These are phyloP conservation scores for Diaporthe capsici DNA, from an alignment of 2,329 filamentous ascomycete species.

Conservation along the genomic window DNA sequence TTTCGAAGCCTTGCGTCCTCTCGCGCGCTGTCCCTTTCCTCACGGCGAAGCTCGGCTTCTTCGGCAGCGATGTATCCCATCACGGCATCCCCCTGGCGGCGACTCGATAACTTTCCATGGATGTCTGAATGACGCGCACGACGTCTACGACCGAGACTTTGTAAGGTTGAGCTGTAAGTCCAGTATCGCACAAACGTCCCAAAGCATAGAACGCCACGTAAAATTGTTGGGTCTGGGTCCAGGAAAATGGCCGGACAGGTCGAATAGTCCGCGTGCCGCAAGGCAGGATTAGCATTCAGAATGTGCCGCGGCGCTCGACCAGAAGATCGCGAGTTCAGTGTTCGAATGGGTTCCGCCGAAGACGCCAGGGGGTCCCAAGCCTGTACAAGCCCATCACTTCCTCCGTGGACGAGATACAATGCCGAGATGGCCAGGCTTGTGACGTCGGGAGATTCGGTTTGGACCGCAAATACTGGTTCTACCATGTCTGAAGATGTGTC, in stretches of 20 bases:
- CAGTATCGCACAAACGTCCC: constrained; percentile 92
- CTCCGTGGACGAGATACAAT: constrained; percentile 91
- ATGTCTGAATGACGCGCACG: constrained; percentile 77
- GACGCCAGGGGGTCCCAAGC: constrained; percentile 97
- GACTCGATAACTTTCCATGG: constrained; percentile 64
- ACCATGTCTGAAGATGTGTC: constrained; percentile 72
- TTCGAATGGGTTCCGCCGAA: constrained; percentile 81
- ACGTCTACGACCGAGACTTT: constrained; percentile 84
- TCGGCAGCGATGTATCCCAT: constrained; percentile 91
- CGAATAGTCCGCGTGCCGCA: constrained; percentile 81
- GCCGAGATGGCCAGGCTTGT: constrained; percentile 87
- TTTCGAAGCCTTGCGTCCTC: constrained; percentile 80
- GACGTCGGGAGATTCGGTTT: constrained; percentile 91
- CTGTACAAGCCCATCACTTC: constrained; percentile 94
- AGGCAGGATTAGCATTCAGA: constrained; percentile 65
- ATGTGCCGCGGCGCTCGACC: constrained; percentile 84
- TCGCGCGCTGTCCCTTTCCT: constrained; percentile 76
- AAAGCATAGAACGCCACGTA: constrained; percentile 89
- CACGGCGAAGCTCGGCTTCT: constrained; percentile 81
- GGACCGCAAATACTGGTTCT: constrained; percentile 82
- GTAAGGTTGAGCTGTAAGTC: constrained; percentile 89
- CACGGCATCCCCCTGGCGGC: constrained; percentile 76
- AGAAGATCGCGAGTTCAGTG: constrained; percentile 87
- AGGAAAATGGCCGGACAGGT: constrained; percentile 87
- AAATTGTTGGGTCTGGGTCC: constrained; percentile 87